These are phyloP conservation scores for Entomortierella chlamydospora DNA, from an alignment of 192 early-diverging fungal genomes.

Conservation along the genomic window DNA sequence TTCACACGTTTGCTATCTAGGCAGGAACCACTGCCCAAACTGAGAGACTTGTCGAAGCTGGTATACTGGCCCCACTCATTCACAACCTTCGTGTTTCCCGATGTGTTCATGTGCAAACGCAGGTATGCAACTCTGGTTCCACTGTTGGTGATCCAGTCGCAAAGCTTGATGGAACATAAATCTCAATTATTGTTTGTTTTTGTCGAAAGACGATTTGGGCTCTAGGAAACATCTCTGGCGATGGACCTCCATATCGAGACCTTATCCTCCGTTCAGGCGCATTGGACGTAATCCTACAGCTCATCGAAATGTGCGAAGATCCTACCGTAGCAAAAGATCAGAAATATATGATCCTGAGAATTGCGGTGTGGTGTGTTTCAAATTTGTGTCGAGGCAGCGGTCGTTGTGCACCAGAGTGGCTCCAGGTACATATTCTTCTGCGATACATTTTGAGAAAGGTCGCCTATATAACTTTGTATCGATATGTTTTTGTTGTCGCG, in stretches of 20 bases:
- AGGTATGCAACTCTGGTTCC: slow-evolving; percentile 7
- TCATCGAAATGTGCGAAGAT: slow-evolving; percentile 52
- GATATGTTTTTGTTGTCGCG: no score
- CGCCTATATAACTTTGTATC: no score
- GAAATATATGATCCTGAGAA: slow-evolving; percentile 52
- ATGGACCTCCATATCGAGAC: slow-evolving; percentile 49
- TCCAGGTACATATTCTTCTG: slow-evolving; percentile 25
- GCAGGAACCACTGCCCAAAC: slow-evolving; percentile 49
- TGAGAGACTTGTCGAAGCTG: slow-evolving; percentile 35
- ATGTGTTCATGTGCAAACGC: slow-evolving; percentile 52
- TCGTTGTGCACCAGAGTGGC: slow-evolving; percentile 45
- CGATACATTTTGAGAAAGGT: no score
- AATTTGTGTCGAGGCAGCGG: slow-evolving; percentile 50
- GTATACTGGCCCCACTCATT: slow-evolving; percentile 41
- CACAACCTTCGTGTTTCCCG: slow-evolving; percentile 47
- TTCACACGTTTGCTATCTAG: slow-evolving; percentile 14
- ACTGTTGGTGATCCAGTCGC: not conserved
- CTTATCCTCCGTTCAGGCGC: slow-evolving; percentile 48
- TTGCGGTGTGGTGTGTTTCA: slow-evolving; percentile 54
- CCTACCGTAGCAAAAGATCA: slow-evolving; percentile 47
- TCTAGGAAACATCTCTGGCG: slow-evolving; percentile 52
- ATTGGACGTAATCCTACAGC: slow-evolving; percentile 41
- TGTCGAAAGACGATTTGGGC: slow-evolving; percentile 44
- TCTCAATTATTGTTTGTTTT: no score
- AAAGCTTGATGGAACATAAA: no score